Base-by-base conservation (phyloP, 148 eudicot species). In the Drosera capensis region DNA sequence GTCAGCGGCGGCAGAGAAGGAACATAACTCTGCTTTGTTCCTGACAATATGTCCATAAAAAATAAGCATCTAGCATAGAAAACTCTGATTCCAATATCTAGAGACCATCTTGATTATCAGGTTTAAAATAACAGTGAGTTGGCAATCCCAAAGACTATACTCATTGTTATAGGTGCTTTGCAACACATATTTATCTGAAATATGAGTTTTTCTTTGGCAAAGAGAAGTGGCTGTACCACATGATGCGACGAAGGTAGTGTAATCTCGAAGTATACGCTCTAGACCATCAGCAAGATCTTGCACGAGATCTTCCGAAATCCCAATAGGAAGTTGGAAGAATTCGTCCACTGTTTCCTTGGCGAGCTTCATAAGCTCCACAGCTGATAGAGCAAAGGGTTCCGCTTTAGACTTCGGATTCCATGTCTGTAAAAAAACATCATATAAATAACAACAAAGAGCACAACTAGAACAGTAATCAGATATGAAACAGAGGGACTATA, bases 1-100 rank as follows among this genome's bases (percentile, higher is more conserved):
- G 99, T 90, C 16, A 90, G 73, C 2, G 99, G 88, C 29, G 95
- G 99, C 3, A 90, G 93, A 20, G 95, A 71, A 3, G 99, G 99
- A 20, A 90, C 46, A 44, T 84, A 90, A 49, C 82, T 84, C 60
- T 84, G 93, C 45, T 85, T 90, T 41, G 88, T 75, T 60, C 99
- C 99, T 90, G 56, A 23, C n/a, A 34, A 34, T 4, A 34, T 34
- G 38, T 34, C 14, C 2, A 34, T 13, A 34, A 11, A 34, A 34
- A 34, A n/a, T n/a, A n/a, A n/a, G n/a, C n/a, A n/a, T n/a, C n/a
- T n/a, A n/a, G n/a, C n/a, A n/a, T n/a, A n/a, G n/a, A n/a, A n/a
- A n/a, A n/a, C n/a, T n/a, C n/a, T n/a, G n/a, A n/a, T n/a, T n/a
- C n/a, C n/a, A n/a, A n/a, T n/a, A n/a, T n/a, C n/a, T n/a, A n/a